Evolutionary conservation across 164 flowering plant species (phyloP).

Genomic region (Warburgia ugandensis): DNA sequence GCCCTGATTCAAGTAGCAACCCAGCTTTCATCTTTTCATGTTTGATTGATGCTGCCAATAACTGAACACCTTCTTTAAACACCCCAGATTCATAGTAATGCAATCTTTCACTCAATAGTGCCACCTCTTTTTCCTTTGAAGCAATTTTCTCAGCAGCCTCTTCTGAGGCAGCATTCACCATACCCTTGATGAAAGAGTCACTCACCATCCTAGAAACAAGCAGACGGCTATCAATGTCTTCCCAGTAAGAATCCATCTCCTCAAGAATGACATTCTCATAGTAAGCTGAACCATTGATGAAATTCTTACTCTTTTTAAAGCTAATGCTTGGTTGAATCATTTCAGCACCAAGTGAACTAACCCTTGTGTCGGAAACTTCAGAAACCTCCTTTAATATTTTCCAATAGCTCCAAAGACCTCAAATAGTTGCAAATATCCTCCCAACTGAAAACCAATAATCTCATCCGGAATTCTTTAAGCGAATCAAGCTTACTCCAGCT

Average conservation of each 20-base stretch:
- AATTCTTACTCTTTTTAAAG: constrained; percentile 27
- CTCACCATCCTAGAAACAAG: constrained; percentile 77
- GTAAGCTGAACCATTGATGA: constrained; percentile 17
- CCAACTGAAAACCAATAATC: not conserved
- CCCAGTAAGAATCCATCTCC: constrained; percentile 63
- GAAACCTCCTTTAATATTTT: constrained; percentile 5
- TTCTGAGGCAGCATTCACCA: constrained; percentile 62
- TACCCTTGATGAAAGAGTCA: constrained; percentile 69
- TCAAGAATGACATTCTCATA: constrained; percentile 28
- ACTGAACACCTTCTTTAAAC: constrained; percentile 9
- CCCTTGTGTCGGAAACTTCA: not conserved
- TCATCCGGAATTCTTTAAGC: not conserved
- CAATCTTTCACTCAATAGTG: constrained; percentile 32
- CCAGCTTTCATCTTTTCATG: not conserved
- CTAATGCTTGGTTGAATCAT: constrained; percentile 5
- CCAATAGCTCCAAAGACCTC: not conserved
- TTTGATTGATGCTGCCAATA: not conserved
- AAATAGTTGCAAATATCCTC: not conserved
- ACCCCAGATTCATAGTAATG: constrained; percentile 17
- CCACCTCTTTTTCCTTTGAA: constrained; percentile 47
- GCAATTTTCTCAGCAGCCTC: constrained; percentile 57
- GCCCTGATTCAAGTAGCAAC: not conserved
- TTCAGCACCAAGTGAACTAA: constrained; percentile 11
- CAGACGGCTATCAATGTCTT: constrained; percentile 57
- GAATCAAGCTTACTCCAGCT: too few species aligned